Evolutionary conservation across 1,284 basidiomycete genomes (phyloP).

Genomic region (Coriolopsis trogii): DNA sequence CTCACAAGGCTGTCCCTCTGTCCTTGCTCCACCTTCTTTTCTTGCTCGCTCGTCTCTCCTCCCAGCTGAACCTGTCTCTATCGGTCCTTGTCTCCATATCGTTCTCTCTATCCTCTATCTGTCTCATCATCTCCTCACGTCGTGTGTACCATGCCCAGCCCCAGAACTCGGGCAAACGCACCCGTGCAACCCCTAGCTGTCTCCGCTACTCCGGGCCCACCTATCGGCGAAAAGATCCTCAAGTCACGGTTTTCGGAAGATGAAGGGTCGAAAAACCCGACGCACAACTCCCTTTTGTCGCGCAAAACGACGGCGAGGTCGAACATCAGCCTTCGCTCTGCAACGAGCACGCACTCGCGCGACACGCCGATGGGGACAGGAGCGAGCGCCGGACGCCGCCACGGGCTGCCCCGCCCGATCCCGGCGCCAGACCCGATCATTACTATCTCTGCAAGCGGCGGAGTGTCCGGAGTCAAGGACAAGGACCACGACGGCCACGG

Average conservation of each 20-base stretch:
- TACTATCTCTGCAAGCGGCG: conserved; percentile 31
- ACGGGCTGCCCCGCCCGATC: conserved; percentile 29
- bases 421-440: conserved; percentile 39
- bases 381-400: conserved; percentile 11
- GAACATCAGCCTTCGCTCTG: conserved; percentile 28
- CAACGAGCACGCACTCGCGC: conserved; percentile 20
- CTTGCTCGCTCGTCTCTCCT: conserved; percentile 8
- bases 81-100: neutral
- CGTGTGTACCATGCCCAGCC: conserved; percentile 19
- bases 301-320: conserved; percentile 28
- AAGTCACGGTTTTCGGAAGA: conserved; percentile 32
- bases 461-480: conserved; percentile 16
- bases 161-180: conserved; percentile 24
- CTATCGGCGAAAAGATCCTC: conserved; percentile 28
- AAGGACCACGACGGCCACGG: conserved; percentile 21
- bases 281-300: conserved; percentile 24
- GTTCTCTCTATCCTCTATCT: neutral
- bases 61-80: conserved; percentile 2
- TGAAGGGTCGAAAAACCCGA: conserved; percentile 17
- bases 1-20: conserved; percentile 22
- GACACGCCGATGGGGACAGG: conserved; percentile 5
- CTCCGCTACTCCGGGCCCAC: conserved; percentile 29
- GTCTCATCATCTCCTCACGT: neutral
- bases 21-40: conserved; percentile 26
- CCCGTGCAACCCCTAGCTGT: conserved; percentile 34